Conservation (phyloP, 805 yeast genomes). For the Geotrichum ghanense region DNA sequence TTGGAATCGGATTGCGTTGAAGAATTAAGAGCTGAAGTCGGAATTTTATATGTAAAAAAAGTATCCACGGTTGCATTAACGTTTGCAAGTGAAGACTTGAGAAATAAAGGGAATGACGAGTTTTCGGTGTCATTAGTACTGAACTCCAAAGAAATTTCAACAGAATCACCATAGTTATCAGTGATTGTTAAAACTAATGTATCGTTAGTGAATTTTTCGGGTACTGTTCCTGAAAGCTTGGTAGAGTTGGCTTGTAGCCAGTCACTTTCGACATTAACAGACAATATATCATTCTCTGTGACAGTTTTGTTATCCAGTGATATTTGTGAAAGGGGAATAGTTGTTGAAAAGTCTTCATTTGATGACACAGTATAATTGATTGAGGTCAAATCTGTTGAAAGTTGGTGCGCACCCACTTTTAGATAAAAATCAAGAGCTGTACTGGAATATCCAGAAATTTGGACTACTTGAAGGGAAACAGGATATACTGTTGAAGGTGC, state of each 20-base stretch:
- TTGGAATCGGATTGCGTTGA: neutral
- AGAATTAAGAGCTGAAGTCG: constrained; percentile 19
- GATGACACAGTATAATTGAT: constrained; percentile 59
- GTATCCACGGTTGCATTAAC: constrained; percentile 63
- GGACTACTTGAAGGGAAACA: constrained; percentile 69
- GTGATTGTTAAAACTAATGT: constrained; percentile 33
- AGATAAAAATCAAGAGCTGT: constrained; percentile 59
- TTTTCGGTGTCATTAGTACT: constrained; percentile 11
- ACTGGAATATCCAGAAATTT: constrained; percentile 62
- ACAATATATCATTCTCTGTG: constrained; percentile 39
- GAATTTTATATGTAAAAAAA: constrained; percentile 43
- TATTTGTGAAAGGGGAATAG: constrained; percentile 53
- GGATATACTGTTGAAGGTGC: constrained; percentile 76
- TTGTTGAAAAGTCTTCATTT: constrained; percentile 39
- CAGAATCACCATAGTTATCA: constrained; percentile 25
- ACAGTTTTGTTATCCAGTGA: constrained; percentile 51
- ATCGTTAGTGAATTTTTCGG: constrained; percentile 32
- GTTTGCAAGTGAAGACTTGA: constrained; percentile 27
- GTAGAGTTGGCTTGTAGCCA: constrained; percentile 59
- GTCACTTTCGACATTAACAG: constrained; percentile 28
- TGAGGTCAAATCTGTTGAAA: constrained; percentile 54
- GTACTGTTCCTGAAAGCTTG: constrained; percentile 60
- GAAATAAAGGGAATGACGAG: constrained; percentile 30
- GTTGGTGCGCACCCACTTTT: constrained; percentile 78
- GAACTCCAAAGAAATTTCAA: constrained; percentile 19